phyloP scores from a whole-genome alignment of 1,139 yeast species.

The Candida buenavistaensis region DNA sequence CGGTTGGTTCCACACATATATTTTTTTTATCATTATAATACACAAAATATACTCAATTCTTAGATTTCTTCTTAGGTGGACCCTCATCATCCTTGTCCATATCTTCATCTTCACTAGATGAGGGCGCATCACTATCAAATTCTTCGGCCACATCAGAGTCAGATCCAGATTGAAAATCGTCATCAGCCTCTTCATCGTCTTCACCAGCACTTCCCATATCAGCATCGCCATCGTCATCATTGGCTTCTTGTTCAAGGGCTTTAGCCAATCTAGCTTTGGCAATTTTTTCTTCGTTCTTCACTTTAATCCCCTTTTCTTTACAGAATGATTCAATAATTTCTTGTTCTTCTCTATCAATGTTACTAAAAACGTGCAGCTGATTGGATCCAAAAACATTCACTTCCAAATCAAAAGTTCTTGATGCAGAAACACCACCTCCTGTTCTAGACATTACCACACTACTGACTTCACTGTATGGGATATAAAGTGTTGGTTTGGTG shows the following conservation, averaged over 20 bases:
- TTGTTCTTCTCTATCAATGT: constrained; percentile 90
- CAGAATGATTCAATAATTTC: constrained; percentile 73
- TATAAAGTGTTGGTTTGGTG: constrained; percentile 91
- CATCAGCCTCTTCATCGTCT: constrained; percentile 70
- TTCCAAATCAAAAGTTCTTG: constrained; percentile 92
- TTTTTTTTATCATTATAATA: too few relatives aligned
- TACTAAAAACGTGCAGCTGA: constrained; percentile 80
- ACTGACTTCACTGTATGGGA: constrained; percentile 81
- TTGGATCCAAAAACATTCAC: constrained; percentile 66
- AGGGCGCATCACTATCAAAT: constrained; percentile 53
- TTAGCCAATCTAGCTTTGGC: constrained; percentile 79
- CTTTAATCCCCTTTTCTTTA: constrained; percentile 71
- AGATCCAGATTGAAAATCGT: constrained; percentile 62
- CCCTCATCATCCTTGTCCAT: constrained; percentile 27
- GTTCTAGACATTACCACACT: constrained; percentile 84
- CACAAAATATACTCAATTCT: too few relatives aligned
- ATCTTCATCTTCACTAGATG: constrained; percentile 24
- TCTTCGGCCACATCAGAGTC: constrained; percentile 84
- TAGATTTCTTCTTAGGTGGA: constrained; percentile 49
- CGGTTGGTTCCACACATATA: too few relatives aligned
- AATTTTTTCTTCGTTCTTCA: constrained; percentile 86
- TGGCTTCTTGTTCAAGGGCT: constrained; percentile 71
- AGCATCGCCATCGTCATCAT: constrained; percentile 60
- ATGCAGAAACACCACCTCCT: constrained; percentile 74
- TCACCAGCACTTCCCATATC: constrained; percentile 76